Base-by-base conservation (phyloP, 1,139 yeast genomes). In the Scheffersomyces illinoinensis region DNA sequence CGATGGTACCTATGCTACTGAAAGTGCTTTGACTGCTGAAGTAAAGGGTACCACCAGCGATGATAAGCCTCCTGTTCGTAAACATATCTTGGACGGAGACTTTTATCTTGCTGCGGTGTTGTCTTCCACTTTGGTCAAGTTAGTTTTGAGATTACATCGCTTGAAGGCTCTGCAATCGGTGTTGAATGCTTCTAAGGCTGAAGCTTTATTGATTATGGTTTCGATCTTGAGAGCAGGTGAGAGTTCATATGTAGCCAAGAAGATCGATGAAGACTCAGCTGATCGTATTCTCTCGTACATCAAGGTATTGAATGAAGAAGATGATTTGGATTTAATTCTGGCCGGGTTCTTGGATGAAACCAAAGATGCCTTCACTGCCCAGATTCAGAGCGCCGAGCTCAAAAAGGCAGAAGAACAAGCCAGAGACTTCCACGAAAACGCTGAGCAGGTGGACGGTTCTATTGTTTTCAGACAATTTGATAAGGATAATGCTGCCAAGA, bases 1-100 rank as follows among this genome's bases (percentile, higher is more conserved):
- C 21, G 99, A 96, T 76, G 99, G 99, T 66, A 96, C 99, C 1
- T 96, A 96, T 76, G 99, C 99, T 43, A 90, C 98, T 46, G 99
- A 96, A 75, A 89, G 88, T 67, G 98, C 98, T 0, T 82, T 92
- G 60, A 86, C 91, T 5, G 77, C 84, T 17, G 81, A 79, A 55
- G 69, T 70, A 4, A 64, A 70, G 6, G 73, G 72, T 14, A 61
- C 68, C n/a, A 77, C 74, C 19, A 75, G 74, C 50, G 75, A 71
- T 26, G 74, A 80, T 50, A 84, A 82, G 65, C 93, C 96, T 49
- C 92, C 97, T 56, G 78, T 96, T 66, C 90, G 99, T 71, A 86
- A 88, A 63, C 85, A 93, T 58, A 86, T 96, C 61, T 80, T 93
- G 62, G 88, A 85, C 56, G 98, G 99, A 62, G 97, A 95, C 70